Conservation (phyloP, 2,329 filamentous ascomycete genomes). For the Cytospora piceae region DNA sequence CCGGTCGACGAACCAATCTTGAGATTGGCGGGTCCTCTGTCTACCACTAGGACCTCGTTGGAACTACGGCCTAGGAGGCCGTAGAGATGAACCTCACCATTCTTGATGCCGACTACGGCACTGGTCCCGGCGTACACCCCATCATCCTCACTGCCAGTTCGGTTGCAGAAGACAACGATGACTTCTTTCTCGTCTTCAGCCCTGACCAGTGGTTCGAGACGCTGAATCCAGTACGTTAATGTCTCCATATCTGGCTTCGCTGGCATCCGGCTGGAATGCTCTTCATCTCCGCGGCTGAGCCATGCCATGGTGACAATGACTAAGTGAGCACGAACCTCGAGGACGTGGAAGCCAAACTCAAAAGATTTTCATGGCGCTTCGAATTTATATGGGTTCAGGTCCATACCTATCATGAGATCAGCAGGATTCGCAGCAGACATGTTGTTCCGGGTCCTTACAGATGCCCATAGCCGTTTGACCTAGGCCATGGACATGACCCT, state of each 20-base stretch:
- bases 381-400: constrained; percentile 65
- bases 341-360: constrained; percentile 59
- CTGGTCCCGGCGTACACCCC: constrained; percentile 68
- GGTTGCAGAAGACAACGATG: constrained; percentile 65
- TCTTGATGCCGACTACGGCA: constrained; percentile 61
- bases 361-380: constrained; percentile 53
- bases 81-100: constrained; percentile 61
- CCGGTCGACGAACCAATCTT: constrained; percentile 39
- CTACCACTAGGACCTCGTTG: constrained; percentile 62
- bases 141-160: constrained; percentile 61
- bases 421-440: neutral
- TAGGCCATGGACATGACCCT: constrained; percentile 46
- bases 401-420: constrained; percentile 42
- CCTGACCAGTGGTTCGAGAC: constrained; percentile 59
- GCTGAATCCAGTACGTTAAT: constrained; percentile 66
- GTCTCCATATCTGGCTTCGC: constrained; percentile 63
- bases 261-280: constrained; percentile 45
- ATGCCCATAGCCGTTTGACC: constrained; percentile 62
- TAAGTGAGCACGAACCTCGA: constrained; percentile 60
- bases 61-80: constrained; percentile 65
- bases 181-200: constrained; percentile 52
- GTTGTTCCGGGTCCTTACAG: constrained; percentile 46
- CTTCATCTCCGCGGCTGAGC: constrained; percentile 61
- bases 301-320: constrained; percentile 78
- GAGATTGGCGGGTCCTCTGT: constrained; percentile 44